Evolutionary conservation across 2,329 filamentous ascomycete genomes (phyloP), one percentile per base, ranked within the genome.

Genomic region (Cladobotryum mycophilum): DNA sequence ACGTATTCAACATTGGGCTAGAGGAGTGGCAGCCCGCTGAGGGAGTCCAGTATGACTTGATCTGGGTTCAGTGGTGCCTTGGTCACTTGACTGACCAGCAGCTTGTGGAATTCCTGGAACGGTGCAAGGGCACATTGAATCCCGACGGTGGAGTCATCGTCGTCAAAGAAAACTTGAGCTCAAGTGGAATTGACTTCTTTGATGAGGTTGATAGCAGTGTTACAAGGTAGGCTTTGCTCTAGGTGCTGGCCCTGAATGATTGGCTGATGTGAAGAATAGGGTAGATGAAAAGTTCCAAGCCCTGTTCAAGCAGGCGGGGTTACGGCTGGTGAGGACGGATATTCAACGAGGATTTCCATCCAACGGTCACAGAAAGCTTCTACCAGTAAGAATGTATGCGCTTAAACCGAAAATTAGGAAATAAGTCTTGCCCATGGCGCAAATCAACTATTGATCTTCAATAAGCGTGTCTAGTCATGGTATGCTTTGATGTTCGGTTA

Each of bases 11-110:
- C 57, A 69, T 85, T 2, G 88, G 89, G 0, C 70, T 95, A 1
- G 85, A 95, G 66, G 76, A 79, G 25, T 95, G 88, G 88, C 52
- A 58, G 11, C 73, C 76, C 1, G 69, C 60, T 0, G 59, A 68
- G 2, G 71, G 63, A 9, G 60, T 67, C 8, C 65, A 69, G 45
- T 96, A 96, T 67, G 86, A 91, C 64, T 67, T 96, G 42, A 82
- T 96, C 54, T 96, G 89, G 88, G 85, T 81, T 47, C 91, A 96
- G 67, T 96, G 91, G 90, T 96, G 90, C 67, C 68, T 92, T 7
- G 86, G 88, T 20, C 86, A 96, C 66, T 71, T 96, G 49, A 89
- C 80, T 0, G 89, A 96, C 63, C 69, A 68, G 7, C 82, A 95
- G 64, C 64, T 96, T 4, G 73, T 86, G 1, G 71, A 70, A 2